A percentile compares a stretch with the other conserved stretches of the same genome.
Evolutionary conservation across 768 basidiomycete genomes (phyloP).

Genomic region (Asterophora parasitica): DNA sequence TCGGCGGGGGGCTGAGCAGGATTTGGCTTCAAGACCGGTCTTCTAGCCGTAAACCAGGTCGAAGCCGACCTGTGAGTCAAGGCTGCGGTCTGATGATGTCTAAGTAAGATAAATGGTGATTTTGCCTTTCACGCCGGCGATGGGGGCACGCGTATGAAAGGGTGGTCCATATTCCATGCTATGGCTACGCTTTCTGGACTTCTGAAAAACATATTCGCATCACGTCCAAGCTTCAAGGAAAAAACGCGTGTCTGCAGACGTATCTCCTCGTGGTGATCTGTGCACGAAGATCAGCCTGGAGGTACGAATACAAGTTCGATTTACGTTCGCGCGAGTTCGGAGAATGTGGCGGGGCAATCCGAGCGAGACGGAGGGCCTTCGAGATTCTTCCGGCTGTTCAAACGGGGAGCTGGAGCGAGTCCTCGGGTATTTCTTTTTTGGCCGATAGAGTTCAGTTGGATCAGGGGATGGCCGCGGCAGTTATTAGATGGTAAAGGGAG

Average conservation of each 20-base stretch:
- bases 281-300: constrained; percentile 2
- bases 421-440: constrained; percentile 11
- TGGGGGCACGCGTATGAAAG: neutral
- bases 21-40: neutral
- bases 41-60: neutral
- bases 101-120: neutral
- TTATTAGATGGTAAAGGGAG: neutral
- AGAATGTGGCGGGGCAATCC: constrained; percentile 5
- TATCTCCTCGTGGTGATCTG: constrained; percentile 8
- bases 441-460: neutral
- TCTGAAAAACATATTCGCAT: too few relatives aligned
- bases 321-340: constrained; percentile 7
- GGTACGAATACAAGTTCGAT: neutral
- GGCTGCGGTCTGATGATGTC: too few relatives aligned
- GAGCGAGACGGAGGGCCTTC: constrained; percentile 5
- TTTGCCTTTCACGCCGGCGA: neutral
- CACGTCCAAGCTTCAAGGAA: neutral
- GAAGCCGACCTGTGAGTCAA: neutral
- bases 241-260: neutral
- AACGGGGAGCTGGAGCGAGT: neutral
- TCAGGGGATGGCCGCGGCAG: neutral
- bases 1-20: neutral
- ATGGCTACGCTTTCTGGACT: too few relatives aligned
- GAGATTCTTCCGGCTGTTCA: constrained; percentile 7
- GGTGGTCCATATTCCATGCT: neutral